Evolutionary conservation across 1,284 basidiomycete species (phyloP), one percentile per base, ranked within the genome.

Genomic region (Boletus hoseneyae): DNA sequence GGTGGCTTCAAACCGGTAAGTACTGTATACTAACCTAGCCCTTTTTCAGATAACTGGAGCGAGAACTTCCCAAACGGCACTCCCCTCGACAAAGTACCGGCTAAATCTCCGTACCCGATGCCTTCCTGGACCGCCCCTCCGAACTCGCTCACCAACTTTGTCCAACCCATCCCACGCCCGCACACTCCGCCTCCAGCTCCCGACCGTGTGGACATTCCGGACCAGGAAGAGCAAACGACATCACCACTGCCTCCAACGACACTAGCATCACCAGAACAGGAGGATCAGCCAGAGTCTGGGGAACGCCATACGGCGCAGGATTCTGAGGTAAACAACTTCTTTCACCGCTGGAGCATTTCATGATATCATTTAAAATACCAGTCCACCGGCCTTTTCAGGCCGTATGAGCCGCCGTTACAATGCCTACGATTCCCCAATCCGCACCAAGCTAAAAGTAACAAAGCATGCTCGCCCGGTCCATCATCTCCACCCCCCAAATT

Each of bases 91-190:
- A 27, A 7, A 0, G 44, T 60, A 13, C 66, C 66, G 0, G 50
- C 44, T 2, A 64, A 50, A 42, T 55, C 48, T 4, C 67, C 67
- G 1, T 69, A 66, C 45, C 64, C 64, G 7, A n/a, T 35, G 5
- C 62, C 67, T 21, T 53, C 50, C 0, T 68, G 67, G 64, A 45
- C 39, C 2, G 12, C 48, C 2, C 54, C 60, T 7, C 58, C 64
- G 13, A 10, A 37, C 1, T 54, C 50, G 4, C 53, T 69, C 8
- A 7, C 39, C 9, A 54, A 43, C 8, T 42, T 69, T 16, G 67
- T 69, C 16, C 53, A 40, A 23, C 41, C 60, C 11, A 62, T 65
- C 19, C 65, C 65, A 16, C 60, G 15, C 16, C 54, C 53, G 11
- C 41, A 15, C 2, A 18, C 16, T 3, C 51, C 33, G 1, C 42